These are phyloP conservation scores for Turnera subulata DNA, from an alignment of 345 rosid species.

Conservation along the genomic window DNA sequence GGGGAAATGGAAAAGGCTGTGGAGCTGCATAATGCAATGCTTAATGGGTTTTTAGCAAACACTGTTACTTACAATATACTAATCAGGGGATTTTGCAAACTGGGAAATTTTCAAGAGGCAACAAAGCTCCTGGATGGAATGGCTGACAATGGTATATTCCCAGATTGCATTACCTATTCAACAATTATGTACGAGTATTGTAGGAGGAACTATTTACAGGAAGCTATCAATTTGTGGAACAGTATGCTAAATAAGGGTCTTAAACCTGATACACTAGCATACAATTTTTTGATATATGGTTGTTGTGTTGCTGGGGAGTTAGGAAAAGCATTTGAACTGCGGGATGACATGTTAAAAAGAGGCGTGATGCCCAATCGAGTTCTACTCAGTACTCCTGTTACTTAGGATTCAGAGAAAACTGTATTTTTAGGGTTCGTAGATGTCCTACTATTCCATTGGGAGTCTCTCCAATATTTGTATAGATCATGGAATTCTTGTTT, in stretches of 20 bases:
- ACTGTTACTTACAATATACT: conserved; percentile 69
- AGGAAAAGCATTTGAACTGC: conserved; percentile 54
- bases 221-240: conserved; percentile 68
- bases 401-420: too few species aligned
- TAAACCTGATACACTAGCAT: conserved; percentile 67
- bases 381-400: too few species aligned
- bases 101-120: conserved; percentile 68
- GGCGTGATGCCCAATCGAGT: conserved; percentile 39
- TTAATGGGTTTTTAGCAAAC: conserved; percentile 61
- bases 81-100: conserved; percentile 70
- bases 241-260: conserved; percentile 58
- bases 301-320: conserved; percentile 61
- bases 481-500: not conserved
- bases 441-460: too few species aligned
- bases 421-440: too few species aligned
- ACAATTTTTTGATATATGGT: conserved; percentile 59
- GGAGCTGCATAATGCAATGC: conserved; percentile 58
- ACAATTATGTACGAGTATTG: conserved; percentile 71
- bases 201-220: conserved; percentile 44
- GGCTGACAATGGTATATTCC: conserved; percentile 49
- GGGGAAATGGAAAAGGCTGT: conserved; percentile 71
- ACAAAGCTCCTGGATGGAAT: conserved; percentile 48
- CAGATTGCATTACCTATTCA: conserved; percentile 84
- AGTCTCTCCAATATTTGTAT: too few species aligned
- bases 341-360: conserved; percentile 63